Percentiles rank a stretch among this genome's conserved stretches.
Conservation (phyloP, 1,284 basidiomycete genomes). For the Sphaerobolus stellatus region DNA sequence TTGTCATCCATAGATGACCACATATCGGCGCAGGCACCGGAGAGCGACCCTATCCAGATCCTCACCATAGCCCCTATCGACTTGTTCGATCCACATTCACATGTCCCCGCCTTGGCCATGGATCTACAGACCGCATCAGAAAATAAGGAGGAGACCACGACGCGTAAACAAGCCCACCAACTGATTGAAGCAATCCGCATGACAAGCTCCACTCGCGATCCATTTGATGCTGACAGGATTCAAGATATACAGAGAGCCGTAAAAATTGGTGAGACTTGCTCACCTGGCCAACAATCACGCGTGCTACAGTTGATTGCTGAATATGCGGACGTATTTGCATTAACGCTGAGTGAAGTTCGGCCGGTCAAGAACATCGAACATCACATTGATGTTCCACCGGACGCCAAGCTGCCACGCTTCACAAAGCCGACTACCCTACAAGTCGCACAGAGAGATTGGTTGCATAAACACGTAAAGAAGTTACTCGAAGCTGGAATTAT, state of each 20-base stretch:
- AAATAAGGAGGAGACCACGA: no score
- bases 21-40: no score
- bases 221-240: no score
- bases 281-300: conserved; percentile 7
- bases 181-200: no score
- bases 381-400: conserved; percentile 13
- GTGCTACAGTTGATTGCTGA: conserved; percentile 12
- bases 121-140: no score
- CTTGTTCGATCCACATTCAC: no score
- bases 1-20: no score
- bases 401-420: conserved; percentile 8
- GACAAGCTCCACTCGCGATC: no score
- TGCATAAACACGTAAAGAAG: conserved; percentile 13
- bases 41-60: no score
- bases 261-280: conserved; percentile 12
- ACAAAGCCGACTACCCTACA: conserved; percentile 12
- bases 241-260: conserved; percentile 12
- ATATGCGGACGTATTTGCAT: conserved; percentile 17
- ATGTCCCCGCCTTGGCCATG: no score
- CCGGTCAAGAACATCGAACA: conserved; percentile 15
- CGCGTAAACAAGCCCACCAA: no score
- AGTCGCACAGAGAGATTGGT: conserved; percentile 12
- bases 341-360: conserved; percentile 15
- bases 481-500: conserved; percentile 16
- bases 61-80: no score